These are phyloP conservation scores for Phytophthora citrophthora DNA, from an alignment of 352 stramenopile genomes.

Conservation along the genomic window DNA sequence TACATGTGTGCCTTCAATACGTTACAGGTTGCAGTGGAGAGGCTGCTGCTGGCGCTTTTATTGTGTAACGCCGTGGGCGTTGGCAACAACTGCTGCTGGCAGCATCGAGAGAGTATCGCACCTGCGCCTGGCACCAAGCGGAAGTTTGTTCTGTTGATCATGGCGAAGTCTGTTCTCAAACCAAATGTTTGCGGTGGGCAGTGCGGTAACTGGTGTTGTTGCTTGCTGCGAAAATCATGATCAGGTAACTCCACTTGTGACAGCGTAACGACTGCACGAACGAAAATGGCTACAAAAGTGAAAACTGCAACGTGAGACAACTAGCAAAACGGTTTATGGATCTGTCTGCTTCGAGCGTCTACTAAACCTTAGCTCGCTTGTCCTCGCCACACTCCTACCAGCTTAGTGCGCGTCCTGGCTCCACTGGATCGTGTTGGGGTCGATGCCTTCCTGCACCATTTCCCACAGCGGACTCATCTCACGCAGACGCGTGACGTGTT, in stretches of 20 bases:
- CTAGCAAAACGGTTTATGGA: conserved; percentile 28
- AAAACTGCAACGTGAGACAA: conserved; percentile 10
- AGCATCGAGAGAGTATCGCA: conserved; percentile 10
- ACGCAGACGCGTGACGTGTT: conserved; percentile 96
- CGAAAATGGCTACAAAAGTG: background rate
- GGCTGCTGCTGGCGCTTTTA: background rate
- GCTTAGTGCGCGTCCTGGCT: conserved; percentile 93
- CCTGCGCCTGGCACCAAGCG: background rate
- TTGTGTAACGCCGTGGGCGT: too few species aligned
- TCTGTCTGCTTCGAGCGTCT: conserved; percentile 8
- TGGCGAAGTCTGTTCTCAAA: background rate
- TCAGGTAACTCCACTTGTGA: background rate
- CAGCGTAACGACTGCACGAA: background rate
- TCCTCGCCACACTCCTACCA: conserved; percentile 5
- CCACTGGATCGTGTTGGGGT: conserved; percentile 99
- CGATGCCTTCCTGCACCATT: conserved; percentile 99
- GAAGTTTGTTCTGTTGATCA: background rate
- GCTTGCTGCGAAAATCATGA: conserved; percentile 5
- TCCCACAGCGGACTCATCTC: conserved; percentile 99
- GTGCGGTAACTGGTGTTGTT: background rate
- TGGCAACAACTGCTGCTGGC: background rate
- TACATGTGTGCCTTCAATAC: conserved; percentile 5
- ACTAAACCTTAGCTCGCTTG: background rate
- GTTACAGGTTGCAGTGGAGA: background rate
- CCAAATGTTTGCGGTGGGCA: conserved; percentile 1